Evolutionary conservation across 2,329 filamentous ascomycete species (phyloP).

Genomic region (Tolypocladium cylindrosporum): DNA sequence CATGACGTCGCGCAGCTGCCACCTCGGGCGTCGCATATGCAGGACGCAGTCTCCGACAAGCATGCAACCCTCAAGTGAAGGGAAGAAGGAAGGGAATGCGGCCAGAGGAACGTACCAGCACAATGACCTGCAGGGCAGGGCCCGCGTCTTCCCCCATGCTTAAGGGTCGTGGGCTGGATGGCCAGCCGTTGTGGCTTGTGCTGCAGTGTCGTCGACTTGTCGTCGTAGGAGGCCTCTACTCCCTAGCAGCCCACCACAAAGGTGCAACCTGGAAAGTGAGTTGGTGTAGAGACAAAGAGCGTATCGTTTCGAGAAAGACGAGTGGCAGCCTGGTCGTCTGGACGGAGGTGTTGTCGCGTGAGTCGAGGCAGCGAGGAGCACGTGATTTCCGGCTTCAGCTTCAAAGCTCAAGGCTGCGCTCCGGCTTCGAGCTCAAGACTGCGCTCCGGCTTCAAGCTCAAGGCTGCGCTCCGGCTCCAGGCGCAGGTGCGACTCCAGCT

Average conservation of each 20-base stretch:
- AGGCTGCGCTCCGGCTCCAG: not conserved
- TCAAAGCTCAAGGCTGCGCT: not conserved
- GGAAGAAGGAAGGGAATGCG: not conserved
- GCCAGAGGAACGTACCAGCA: conserved; percentile 51
- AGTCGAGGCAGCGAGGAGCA: not conserved
- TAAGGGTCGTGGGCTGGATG: not conserved
- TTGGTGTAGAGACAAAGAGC: not conserved
- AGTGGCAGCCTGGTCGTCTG: not conserved
- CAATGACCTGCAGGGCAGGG: conserved; percentile 61
- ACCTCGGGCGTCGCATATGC: not conserved
- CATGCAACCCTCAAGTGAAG: not conserved
- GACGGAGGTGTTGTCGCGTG: not conserved
- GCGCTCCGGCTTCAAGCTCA: not conserved
- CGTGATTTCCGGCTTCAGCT: not conserved
- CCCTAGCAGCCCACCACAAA: not conserved
- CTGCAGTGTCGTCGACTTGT: not conserved
- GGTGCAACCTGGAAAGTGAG: not conserved
- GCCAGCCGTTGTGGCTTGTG: not conserved
- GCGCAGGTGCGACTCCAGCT: not conserved
- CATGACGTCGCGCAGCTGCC: not conserved
- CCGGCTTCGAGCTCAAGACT: not conserved
- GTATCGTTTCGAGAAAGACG: too few relatives aligned
- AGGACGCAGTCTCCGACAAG: not conserved
- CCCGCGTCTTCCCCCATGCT: conserved; percentile 16
- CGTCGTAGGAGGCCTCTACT: not conserved